Evolutionary conservation across 2,329 filamentous ascomycete genomes (phyloP), one percentile per base, ranked within the genome.

Genomic region (Botryosphaeria dothidea): DNA sequence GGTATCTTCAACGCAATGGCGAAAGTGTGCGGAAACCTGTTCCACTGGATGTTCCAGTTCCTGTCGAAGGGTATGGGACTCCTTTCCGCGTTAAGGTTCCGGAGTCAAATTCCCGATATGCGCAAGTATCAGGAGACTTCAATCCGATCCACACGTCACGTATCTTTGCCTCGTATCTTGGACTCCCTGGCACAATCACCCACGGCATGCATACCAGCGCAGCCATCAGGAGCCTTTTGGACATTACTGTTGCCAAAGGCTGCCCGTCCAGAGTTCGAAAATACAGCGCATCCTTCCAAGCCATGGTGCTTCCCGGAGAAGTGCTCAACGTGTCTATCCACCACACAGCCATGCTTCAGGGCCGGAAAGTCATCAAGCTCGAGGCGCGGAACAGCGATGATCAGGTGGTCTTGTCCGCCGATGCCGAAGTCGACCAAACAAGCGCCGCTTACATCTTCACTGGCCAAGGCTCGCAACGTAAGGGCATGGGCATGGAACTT

Each of bases 131-230:
- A 1, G 70, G 71, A 11, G 79, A 81, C 65, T 76, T 70, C 69
- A 81, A 81, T 65, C 79, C 79, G 0, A 79, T 81, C 51, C 79
- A 81, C 63, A 70, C 73, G 3, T 80, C 77, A 3, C 70, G 67
- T 11, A 66, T 72, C 17, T 79, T 81, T 62, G 73, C 79, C 0
- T 48, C 67, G n/a, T 75, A 72, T 11, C 77, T 73, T 25, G 70
- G 72, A 29, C 71, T 80, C 11, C 78, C 78, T 4, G 75, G 75
- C 15, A 74, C 75, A 4, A 78, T 81, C 45, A 77, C 74, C 13
- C 79, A 81, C 68, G 79, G 79, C 63, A 81, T 81, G 78, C 75
- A 77, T 62, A 76, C 72, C 11, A 71, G 70, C 29, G 75, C 75
- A 5, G 70, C 70, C 6, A 71, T 78, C 6, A 71, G 77, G 9